Evolutionary conservation across 129 eudicot genomes (phyloP), one percentile per base, ranked within the genome.

Genomic region (Rutidosis leptorrhynchoides): DNA sequence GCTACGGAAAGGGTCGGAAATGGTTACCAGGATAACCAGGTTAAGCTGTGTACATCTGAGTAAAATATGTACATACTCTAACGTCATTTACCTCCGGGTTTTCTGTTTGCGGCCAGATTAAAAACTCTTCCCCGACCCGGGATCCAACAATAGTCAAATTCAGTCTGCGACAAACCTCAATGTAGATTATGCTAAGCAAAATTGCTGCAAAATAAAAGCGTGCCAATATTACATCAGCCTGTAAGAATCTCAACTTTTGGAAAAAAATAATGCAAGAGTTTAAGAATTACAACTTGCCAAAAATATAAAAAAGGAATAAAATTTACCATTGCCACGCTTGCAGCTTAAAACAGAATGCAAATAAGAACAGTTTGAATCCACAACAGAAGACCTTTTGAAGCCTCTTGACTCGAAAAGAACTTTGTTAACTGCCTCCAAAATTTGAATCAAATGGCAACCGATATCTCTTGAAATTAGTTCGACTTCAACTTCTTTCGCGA

Each of bases 91-190:
- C 97, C 94, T 87, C 96, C 1, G 86, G 94, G 64, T 87, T 83
- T 71, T 80, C 88, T 25, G 90, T 87, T 70, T 79, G 85, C 59
- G 94, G 97, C 97, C 97, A 87, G 71, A 87, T 87, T 78, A 91
- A 75, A 75, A 91, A 91, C 24, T 87, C 96, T 78, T 85, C 97
- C 68, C 96, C 97, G 42, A 91, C 87, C 67, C 90, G 88, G 71
- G 97, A 87, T 75, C 97, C 97, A 73, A 87, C 83, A 64, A 91
- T 80, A 58, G 84, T 87, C 77, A 91, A 76, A 77, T 83, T 85
- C 64, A 91, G 97, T 76, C 96, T 83, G 76, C 71, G 84, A 72
- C 97, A 91, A 78, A 91, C 94, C 74, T 91, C 97, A 70, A 91
- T 87, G 70, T 91, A 91, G 48, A 91, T 85, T 53, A 87, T 74